A percentile compares a stretch with the other conserved stretches of the same genome.
Evolutionary conservation across 2,329 filamentous ascomycete genomes (phyloP).

Genomic region (Xylaria sp.): DNA sequence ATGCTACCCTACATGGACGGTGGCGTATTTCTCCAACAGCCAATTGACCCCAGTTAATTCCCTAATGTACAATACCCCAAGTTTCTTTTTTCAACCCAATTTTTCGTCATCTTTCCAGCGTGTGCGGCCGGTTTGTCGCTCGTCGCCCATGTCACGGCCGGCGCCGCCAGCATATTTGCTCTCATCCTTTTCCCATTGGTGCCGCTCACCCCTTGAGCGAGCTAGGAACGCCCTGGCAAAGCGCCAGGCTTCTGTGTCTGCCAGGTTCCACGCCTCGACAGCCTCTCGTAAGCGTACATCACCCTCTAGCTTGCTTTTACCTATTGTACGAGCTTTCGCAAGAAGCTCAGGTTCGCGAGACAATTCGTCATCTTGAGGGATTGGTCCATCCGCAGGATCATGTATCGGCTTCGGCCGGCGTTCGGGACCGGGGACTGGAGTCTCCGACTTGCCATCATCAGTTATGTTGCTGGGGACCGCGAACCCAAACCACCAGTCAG

Average conservation of each 20-base stretch:
- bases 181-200: conserved; percentile 74
- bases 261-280: conserved; percentile 71
- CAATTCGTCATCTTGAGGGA: conserved; percentile 58
- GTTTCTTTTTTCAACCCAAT: background rate
- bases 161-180: conserved; percentile 66
- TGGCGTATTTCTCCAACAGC: conserved; percentile 13
- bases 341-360: conserved; percentile 62
- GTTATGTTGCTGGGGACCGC: conserved; percentile 66
- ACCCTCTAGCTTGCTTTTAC: conserved; percentile 48
- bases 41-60: background rate
- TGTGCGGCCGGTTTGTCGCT: conserved; percentile 41
- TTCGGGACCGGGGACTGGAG: conserved; percentile 64
- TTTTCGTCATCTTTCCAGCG: conserved; percentile 31
- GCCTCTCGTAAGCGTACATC: conserved; percentile 57
- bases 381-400: conserved; percentile 54
- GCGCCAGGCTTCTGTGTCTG: conserved; percentile 78
- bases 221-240: conserved; percentile 73
- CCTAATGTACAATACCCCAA: conserved; percentile 8
- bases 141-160: conserved; percentile 53
- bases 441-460: conserved; percentile 58
- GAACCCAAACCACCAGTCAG: conserved; percentile 93
- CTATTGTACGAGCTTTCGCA: conserved; percentile 56
- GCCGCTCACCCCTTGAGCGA: conserved; percentile 64
- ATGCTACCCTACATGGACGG: conserved; percentile 19
- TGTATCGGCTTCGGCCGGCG: conserved; percentile 57